These are phyloP conservation scores for Corymbia maculata DNA, from an alignment of 345 rosid genomes.

Conservation along the genomic window DNA sequence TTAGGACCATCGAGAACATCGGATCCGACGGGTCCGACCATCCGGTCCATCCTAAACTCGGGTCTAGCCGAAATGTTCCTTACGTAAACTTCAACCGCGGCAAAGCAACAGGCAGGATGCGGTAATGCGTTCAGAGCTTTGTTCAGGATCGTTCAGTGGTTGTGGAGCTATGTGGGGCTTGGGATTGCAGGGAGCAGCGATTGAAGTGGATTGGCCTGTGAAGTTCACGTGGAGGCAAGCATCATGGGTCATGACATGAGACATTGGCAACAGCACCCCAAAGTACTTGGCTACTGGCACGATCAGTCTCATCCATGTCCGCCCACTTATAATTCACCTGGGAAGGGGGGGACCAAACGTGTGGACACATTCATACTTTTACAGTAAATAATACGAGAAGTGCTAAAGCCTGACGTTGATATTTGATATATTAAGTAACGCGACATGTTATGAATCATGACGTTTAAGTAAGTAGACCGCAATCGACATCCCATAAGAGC, in stretches of 20 bases:
- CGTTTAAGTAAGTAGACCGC: not conserved
- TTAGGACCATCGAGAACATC: not conserved
- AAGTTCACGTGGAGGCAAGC: constrained; percentile 27
- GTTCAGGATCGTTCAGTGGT: not conserved
- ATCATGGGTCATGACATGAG: constrained; percentile 1
- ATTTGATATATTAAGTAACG: not conserved
- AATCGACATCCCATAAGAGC: not conserved
- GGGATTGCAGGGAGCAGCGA: not conserved
- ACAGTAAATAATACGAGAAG: not conserved
- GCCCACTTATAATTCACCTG: not conserved
- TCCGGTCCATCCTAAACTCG: not conserved
- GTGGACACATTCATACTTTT: not conserved
- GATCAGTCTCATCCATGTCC: not conserved
- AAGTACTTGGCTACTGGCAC: not conserved
- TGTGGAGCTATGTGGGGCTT: not conserved
- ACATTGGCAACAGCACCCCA: not conserved
- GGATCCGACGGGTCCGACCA: not conserved
- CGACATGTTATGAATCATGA: not conserved
- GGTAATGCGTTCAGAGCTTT: not conserved
- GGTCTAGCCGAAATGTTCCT: not conserved
- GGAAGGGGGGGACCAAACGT: not conserved
- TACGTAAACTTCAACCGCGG: not conserved
- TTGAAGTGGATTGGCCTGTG: constrained; percentile 2
- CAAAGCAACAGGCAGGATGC: not conserved
- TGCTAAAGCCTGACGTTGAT: not conserved